phyloP scores from a whole-genome alignment of 2,329 filamentous ascomycete genomes.

The Monilinia aucupariae region DNA sequence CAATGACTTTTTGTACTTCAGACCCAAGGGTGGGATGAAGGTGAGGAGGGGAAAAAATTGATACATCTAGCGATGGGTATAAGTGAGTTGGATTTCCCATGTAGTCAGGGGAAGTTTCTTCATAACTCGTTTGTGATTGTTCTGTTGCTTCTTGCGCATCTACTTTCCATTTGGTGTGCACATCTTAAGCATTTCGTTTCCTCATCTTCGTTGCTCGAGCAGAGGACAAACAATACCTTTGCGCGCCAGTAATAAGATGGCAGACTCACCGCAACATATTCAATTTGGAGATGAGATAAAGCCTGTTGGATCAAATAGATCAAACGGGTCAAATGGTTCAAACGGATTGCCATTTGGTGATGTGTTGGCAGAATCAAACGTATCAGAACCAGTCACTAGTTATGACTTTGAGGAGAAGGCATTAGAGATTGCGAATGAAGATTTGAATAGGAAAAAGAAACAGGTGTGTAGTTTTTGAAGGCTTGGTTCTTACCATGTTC shows the following conservation, averaged over 20 bases:
- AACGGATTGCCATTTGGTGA: conserved; percentile 13
- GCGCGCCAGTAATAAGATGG: conserved; percentile 17
- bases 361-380: conserved; percentile 15
- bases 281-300: conserved; percentile 28
- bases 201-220: neutral
- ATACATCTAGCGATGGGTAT: neutral
- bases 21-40: neutral
- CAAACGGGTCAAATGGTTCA: neutral
- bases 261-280: conserved; percentile 20
- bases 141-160: neutral
- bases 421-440: conserved; percentile 27
- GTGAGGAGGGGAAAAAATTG: neutral
- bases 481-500: neutral
- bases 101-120: neutral
- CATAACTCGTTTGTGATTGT: neutral
- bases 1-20: neutral
- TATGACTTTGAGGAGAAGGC: conserved; percentile 28
- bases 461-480: conserved; percentile 23
- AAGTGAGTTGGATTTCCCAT: neutral
- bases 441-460: conserved; percentile 32
- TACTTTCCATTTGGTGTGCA: neutral
- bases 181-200: neutral
- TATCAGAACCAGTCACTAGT: conserved; percentile 23
- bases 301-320: conserved; percentile 20
- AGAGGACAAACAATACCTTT: neutral